A percentile compares a stretch with the other conserved stretches of the same genome.
phyloP scores from a whole-genome alignment of 225 moss, liverwort and hornwort genomes.

The Takakia lepidozioides region DNA sequence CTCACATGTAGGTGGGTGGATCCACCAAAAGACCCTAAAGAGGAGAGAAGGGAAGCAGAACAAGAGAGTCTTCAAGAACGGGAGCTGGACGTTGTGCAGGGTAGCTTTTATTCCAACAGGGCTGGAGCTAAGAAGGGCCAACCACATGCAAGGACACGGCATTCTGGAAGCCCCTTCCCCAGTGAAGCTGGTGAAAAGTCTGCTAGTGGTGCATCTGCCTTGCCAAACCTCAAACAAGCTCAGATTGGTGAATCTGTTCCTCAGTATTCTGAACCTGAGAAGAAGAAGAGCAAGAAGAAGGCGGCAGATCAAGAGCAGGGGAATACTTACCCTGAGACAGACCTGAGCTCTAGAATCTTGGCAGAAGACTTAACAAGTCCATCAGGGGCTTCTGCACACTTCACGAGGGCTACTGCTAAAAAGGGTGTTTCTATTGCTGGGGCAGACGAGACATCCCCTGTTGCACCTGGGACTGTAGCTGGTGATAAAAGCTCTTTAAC shows the following conservation, averaged over 20 bases:
- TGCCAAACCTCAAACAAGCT: constrained; percentile 6
- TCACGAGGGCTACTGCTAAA: constrained; percentile 1
- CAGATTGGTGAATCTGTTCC: constrained; percentile 3
- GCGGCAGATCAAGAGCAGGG: constrained; percentile 14
- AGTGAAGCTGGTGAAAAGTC: constrained; percentile 16
- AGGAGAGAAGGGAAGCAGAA: constrained; percentile 32
- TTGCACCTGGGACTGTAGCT: not conserved
- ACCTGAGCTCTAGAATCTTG: constrained; percentile 12
- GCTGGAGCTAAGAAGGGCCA: constrained; percentile 28
- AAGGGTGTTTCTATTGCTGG: constrained; percentile 1
- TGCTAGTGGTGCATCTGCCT: constrained; percentile 4
- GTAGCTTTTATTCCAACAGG: constrained; percentile 26
- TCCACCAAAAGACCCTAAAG: constrained; percentile 41
- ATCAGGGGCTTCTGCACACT: constrained; percentile 17
- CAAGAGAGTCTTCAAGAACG: constrained; percentile 18
- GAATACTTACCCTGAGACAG: constrained; percentile 14
- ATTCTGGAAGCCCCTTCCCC: constrained; percentile 6
- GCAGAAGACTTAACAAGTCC: constrained; percentile 17
- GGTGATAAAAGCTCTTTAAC: no score
- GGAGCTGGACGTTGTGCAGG: constrained; percentile 9
- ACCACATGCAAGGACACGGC: constrained; percentile 11
- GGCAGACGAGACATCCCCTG: not conserved
- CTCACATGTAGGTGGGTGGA: constrained; percentile 42
- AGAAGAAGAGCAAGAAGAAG: constrained; percentile 15
- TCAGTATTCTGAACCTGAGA: constrained; percentile 19